Percentiles rank a stretch among this genome's conserved stretches.
These are phyloP conservation scores for Ophiostoma quercus DNA, from an alignment of 2,329 filamentous ascomycete species.

Conservation along the genomic window DNA sequence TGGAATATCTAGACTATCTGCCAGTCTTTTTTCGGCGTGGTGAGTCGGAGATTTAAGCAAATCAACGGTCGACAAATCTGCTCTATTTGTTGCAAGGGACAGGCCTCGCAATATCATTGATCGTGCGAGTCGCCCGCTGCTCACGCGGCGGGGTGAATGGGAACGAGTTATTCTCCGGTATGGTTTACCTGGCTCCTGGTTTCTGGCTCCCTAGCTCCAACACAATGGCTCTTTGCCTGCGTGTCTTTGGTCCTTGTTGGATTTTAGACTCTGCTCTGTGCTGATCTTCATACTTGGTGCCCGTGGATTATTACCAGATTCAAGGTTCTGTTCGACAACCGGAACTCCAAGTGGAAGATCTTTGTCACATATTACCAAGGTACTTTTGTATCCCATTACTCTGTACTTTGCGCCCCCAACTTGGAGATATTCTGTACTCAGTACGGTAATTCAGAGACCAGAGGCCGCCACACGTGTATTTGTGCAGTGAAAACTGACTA, in stretches of 20 bases:
- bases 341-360: not conserved
- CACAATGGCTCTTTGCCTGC: not conserved
- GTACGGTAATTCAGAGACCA: not conserved
- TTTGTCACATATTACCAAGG: conserved; percentile 1
- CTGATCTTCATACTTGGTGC: not conserved
- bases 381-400: not conserved
- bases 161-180: conserved; percentile 3
- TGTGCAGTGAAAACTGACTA: not conserved
- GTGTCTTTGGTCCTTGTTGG: not conserved
- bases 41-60: not conserved
- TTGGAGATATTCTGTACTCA: not conserved
- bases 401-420: no score
- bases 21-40: not conserved
- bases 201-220: not conserved
- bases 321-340: not conserved
- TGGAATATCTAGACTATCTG: not conserved
- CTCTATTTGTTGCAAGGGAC: not conserved
- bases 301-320: not conserved
- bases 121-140: not conserved
- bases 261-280: not conserved
- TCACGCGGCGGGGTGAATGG: not conserved
- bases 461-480: not conserved
- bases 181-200: not conserved
- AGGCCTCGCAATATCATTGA: not conserved
- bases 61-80: not conserved